Base-by-base conservation (phyloP, 495 filamentous ascomycete genomes). In the Podospora fimiseda region DNA sequence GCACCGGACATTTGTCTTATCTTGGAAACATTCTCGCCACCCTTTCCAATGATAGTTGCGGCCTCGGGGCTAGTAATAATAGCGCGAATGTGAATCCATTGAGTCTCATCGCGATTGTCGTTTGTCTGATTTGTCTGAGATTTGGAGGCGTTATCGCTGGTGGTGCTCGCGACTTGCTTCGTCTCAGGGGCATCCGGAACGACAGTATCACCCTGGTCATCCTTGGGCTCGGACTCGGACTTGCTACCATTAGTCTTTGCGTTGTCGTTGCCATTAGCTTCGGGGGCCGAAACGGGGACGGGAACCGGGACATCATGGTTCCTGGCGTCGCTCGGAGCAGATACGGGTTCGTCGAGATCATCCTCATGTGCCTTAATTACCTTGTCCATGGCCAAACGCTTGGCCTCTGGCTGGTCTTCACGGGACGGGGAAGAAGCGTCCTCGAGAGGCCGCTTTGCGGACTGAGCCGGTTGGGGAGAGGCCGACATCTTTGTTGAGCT, bases 41-140 rank as follows among this genome's bases (percentile, higher is more conserved):
- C 91, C 75, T 96, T 98, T 53, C 93, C 93, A 74, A 98, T 98
- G 48, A 96, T 87, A 48, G 93, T 98, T 21, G 93, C 93, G 59
- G 93, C 93, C 70, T 98, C 93, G 40, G 87, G 89, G 69, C 90
- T 97, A 30, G 92, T 92, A 58, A 98, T 97, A 60, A 95, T 86
- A 15, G 94, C 87, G 57, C 93, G 87, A 59, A 98, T 86, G 69
- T 98, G 94, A 55, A 98, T 89, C 94, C 94, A 97, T 36, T 80
- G 82, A 42, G 87, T 93, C 71, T 98, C 94, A 62, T 98, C 94
- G 62, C 92, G 67, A 36, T 58, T 53, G 18, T 61, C 65, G 30
- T 65, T 56, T 3, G 67, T 48, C 4, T 69, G 53, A 18, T 40
- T 53, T 5, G 60, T 56, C 47, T 73, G 61, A 20, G 49, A 24